phyloP scores from a whole-genome alignment of 257 asterid genomes.

The Asclepias syriaca region DNA sequence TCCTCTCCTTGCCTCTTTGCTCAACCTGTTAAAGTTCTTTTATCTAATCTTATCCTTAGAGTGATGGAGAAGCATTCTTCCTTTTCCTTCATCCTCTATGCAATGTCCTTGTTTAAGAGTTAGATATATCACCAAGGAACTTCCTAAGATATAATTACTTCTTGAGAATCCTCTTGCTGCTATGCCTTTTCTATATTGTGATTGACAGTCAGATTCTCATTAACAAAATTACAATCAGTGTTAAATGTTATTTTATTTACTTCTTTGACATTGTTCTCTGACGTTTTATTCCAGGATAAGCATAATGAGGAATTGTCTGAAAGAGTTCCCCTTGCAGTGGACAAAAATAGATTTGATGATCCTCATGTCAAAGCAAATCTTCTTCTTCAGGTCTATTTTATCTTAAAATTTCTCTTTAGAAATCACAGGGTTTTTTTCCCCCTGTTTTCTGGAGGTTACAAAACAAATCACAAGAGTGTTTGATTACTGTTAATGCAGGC shows the following conservation, averaged over 20 bases:
- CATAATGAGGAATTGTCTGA: constrained; percentile 68
- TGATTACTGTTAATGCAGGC: constrained; percentile 46
- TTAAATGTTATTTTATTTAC: neutral
- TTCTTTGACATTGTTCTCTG: constrained; percentile 3
- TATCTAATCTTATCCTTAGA: neutral
- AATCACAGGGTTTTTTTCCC: neutral
- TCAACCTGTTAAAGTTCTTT: neutral
- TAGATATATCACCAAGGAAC: neutral
- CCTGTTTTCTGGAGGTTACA: neutral
- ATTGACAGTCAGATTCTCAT: neutral
- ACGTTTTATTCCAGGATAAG: constrained; percentile 47
- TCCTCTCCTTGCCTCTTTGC: neutral
- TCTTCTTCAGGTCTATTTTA: constrained; percentile 69
- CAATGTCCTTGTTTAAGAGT: neutral
- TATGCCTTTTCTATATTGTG: neutral
- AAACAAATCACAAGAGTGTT: neutral
- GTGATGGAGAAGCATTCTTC: neutral
- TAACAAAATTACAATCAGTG: neutral
- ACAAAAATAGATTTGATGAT: constrained; percentile 81
- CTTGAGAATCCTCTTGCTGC: neutral
- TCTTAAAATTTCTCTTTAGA: constrained; percentile 16
- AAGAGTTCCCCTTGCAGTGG: constrained; percentile 70
- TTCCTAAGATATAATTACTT: neutral
- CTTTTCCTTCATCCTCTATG: neutral
- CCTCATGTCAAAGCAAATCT: constrained; percentile 98